Conservation (phyloP, 257 asterid genomes). For the Solanum clarkiae region DNA sequence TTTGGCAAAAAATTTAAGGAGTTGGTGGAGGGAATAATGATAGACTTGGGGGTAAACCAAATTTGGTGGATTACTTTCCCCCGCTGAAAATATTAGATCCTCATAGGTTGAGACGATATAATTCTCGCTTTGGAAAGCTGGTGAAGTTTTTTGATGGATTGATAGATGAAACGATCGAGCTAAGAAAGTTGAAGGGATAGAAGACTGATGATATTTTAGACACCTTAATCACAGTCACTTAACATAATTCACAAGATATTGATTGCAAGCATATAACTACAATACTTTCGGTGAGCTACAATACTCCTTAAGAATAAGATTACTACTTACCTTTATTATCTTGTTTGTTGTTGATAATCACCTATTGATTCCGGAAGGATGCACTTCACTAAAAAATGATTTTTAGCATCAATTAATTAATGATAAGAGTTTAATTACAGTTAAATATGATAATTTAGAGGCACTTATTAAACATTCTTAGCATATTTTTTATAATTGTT, state of each 20-base stretch:
- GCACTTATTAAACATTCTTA: no score
- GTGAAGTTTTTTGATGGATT: background rate
- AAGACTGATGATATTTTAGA: background rate
- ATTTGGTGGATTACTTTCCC: conserved; percentile 39
- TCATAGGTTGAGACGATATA: conserved; percentile 8
- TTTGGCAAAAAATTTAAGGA: background rate
- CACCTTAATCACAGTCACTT: background rate
- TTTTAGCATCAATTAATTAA: no score
- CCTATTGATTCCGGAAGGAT: no score
- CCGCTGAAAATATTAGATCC: conserved; percentile 22
- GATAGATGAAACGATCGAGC: background rate
- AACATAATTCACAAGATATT: background rate
- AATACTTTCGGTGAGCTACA: background rate
- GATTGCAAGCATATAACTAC: background rate
- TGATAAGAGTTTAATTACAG: no score
- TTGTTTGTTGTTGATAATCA: no score
- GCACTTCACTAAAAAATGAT: no score
- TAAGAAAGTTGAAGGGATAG: background rate
- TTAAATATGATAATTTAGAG: no score
- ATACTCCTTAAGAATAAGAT: background rate
- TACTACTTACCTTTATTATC: no score
- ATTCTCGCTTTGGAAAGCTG: background rate
- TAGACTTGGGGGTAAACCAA: conserved; percentile 22
- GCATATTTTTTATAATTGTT: no score
- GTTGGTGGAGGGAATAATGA: conserved; percentile 17